These are phyloP conservation scores for Pisolithus marmoratus DNA, from an alignment of 768 basidiomycete species.

Conservation along the genomic window DNA sequence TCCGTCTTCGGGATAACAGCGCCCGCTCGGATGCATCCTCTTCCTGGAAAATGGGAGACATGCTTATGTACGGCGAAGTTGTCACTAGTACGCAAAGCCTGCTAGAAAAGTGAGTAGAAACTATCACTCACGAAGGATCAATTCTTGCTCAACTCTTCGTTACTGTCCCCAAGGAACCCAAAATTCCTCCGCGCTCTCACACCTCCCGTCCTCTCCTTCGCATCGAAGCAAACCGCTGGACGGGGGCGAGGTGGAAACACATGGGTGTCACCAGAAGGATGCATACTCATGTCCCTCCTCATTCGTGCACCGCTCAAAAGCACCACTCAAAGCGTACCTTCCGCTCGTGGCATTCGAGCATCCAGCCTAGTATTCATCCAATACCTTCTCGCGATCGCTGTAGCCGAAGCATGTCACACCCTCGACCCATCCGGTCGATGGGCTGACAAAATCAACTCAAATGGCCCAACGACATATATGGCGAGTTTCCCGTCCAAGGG, in stretches of 20 bases:
- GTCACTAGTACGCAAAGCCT: constrained; percentile 95
- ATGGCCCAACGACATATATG: constrained; percentile 98
- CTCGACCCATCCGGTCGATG: constrained; percentile 40
- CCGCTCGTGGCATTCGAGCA: constrained; percentile 21
- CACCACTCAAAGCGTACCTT: not conserved
- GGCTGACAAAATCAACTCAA: constrained; percentile 70
- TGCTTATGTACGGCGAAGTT: constrained; percentile 78
- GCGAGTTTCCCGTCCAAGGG: constrained; percentile 43
- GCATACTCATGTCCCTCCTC: constrained; percentile 58
- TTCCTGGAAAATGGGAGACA: constrained; percentile 64
- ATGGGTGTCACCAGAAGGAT: constrained; percentile 91
- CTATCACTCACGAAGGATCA: not conserved
- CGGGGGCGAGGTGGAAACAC: constrained; percentile 84
- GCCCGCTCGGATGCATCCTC: constrained; percentile 17
- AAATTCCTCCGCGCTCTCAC: constrained; percentile 63
- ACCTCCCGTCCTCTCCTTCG: constrained; percentile 74
- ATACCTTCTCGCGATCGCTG: constrained; percentile 85
- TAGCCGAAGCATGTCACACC: constrained; percentile 75
- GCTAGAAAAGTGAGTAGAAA: constrained; percentile 71
- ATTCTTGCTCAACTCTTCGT: not conserved
- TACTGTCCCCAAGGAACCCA: constrained; percentile 55
- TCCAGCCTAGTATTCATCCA: constrained; percentile 85
- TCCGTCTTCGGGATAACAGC: constrained; percentile 21
- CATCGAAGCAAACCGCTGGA: constrained; percentile 82
- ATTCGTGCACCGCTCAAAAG: constrained; percentile 17